Evolutionary conservation across 2,329 filamentous ascomycete genomes (phyloP), one percentile per base, ranked within the genome.

Genomic region (Fusarium odoratissimum): DNA sequence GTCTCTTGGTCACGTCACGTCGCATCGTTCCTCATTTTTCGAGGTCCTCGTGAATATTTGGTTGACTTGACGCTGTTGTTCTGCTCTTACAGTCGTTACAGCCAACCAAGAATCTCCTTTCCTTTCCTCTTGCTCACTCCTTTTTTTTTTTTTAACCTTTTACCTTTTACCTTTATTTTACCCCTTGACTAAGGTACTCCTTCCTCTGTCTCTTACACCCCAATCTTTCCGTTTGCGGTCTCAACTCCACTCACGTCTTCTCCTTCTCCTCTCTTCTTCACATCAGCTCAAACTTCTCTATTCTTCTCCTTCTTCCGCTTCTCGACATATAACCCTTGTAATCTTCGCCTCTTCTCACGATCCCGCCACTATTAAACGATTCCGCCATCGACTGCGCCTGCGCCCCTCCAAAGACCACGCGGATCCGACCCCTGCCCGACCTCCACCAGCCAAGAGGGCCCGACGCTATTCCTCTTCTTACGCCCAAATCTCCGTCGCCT

Each of bases 401-500:
- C 71, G 67, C 73, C 73, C 67, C 69, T 73, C 69, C 61, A 68
- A 64, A 40, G 51, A 65, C 67, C 63, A 68, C 66, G 42, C 70
- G 60, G 65, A 64, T 71, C 67, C 64, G 56, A 69, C 61, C 73
- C 73, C 70, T 76, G 72, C 65, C 68, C 66, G 54, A 59, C 73
- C 65, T 75, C 75, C 72, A 74, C 75, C 71, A 51, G 60, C 60
- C 58, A 67, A 54, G 69, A 64, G 64, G 58, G 58, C 61, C 69
- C 72, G 52, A 72, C 72, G 71, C 68, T 74, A 67, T 67, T 64
- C 71, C 73, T 58, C 57, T 72, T 72, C 63, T 65, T 74, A 46
- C 67, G 58, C 61, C 52, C 67, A 75, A 74, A 71, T 66, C 67
- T 71, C 64, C 68, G 63, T 64, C 51, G 46, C 48, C 60, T 67